Percentiles rank a stretch among this genome's conserved stretches.
These are phyloP conservation scores for Neoboletus subvelutipes DNA, from an alignment of 768 basidiomycete genomes.

Conservation along the genomic window DNA sequence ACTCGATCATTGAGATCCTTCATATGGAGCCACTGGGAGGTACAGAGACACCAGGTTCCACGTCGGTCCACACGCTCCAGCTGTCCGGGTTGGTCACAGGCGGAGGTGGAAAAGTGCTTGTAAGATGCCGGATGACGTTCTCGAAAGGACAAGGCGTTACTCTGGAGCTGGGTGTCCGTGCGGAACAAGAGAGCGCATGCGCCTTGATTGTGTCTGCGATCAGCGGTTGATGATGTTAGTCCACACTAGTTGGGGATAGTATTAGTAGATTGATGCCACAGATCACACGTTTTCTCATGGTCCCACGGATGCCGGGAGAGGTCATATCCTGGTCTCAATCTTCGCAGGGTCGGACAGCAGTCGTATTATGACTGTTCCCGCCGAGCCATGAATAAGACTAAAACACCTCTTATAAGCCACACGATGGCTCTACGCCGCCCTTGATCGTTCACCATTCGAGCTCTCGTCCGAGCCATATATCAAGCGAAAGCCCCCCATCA, in stretches of 20 bases:
- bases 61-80: constrained; percentile 92
- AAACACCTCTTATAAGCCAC: constrained; percentile 2
- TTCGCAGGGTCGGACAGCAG: constrained; percentile 5
- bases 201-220: constrained; percentile 90
- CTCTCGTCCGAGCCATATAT: background rate
- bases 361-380: constrained; percentile 1
- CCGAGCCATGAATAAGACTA: constrained; percentile 8
- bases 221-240: constrained; percentile 47
- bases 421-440: constrained; percentile 3
- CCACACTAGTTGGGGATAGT: background rate
- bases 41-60: constrained; percentile 74
- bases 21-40: constrained; percentile 98
- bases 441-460: constrained; percentile 1
- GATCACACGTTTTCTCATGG: constrained; percentile 14
- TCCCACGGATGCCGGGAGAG: constrained; percentile 6
- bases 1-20: constrained; percentile 93
- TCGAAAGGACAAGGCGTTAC: constrained; percentile 89
- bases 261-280: constrained; percentile 2
- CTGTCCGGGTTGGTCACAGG: constrained; percentile 88
- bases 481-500: too few relatives aligned
- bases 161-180: constrained; percentile 86
- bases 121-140: constrained; percentile 94
- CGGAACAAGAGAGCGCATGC: constrained; percentile 86
- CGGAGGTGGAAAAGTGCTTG: constrained; percentile 95
- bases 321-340: background rate